Conservation (phyloP, 805 yeast species). For the Sugiyamaella mastotermitis region DNA sequence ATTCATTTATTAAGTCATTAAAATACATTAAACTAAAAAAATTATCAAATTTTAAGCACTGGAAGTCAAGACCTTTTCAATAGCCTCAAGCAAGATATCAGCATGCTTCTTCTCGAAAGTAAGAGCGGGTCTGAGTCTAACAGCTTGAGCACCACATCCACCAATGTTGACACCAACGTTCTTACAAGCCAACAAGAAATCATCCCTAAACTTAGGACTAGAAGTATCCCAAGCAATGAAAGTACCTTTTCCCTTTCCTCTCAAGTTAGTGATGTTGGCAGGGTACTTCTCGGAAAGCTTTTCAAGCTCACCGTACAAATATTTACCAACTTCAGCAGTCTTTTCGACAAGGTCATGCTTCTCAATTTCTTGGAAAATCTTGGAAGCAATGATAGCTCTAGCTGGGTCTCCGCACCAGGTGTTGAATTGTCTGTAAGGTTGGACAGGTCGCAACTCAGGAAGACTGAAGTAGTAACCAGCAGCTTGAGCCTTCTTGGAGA, state of each 20-base stretch:
- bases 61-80: constrained; percentile 30
- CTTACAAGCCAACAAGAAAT: constrained; percentile 55
- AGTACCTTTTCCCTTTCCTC: constrained; percentile 73
- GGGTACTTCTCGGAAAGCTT: constrained; percentile 52
- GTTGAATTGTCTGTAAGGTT: constrained; percentile 85
- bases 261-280: constrained; percentile 44
- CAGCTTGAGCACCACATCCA: constrained; percentile 74
- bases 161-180: constrained; percentile 70
- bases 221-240: constrained; percentile 77
- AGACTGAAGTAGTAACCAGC: constrained; percentile 82
- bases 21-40: no score
- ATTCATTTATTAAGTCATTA: no score
- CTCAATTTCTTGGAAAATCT: constrained; percentile 60
- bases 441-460: constrained; percentile 64
- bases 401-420: constrained; percentile 95
- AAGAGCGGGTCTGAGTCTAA: constrained; percentile 76
- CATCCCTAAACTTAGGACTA: constrained; percentile 49
- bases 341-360: constrained; percentile 53
- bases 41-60: no score
- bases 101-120: constrained; percentile 78
- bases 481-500: constrained; percentile 83
- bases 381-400: constrained; percentile 66
- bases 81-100: constrained; percentile 49
- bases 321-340: constrained; percentile 59
- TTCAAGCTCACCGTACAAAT: constrained; percentile 53